phyloP scores from a whole-genome alignment of 164 flowering plant genomes.

The Akebia trifoliata region DNA sequence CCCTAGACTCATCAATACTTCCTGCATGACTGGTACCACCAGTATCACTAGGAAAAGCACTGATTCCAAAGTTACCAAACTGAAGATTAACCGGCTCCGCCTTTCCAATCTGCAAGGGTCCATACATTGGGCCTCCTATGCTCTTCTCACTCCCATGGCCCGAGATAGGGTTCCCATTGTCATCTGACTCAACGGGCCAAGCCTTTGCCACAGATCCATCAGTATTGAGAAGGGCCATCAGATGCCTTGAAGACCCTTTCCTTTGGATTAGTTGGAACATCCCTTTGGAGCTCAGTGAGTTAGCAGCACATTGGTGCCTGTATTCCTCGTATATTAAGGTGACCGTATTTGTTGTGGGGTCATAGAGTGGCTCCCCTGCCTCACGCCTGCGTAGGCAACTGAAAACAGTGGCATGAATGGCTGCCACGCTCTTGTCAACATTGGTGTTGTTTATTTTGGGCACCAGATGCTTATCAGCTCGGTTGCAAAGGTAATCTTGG shows the following conservation, averaged over 20 bases:
- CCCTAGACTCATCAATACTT: slow-evolving; percentile 67
- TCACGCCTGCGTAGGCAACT: slow-evolving; percentile 79
- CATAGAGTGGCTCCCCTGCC: slow-evolving; percentile 74
- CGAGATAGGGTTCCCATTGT: slow-evolving; percentile 35
- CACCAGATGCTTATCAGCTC: slow-evolving; percentile 89
- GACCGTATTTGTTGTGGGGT: slow-evolving; percentile 64
- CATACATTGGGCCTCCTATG: slow-evolving; percentile 55
- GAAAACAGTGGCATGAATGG: slow-evolving; percentile 90
- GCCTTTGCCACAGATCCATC: slow-evolving; percentile 92
- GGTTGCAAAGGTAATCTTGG: slow-evolving; percentile 75
- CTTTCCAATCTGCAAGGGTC: slow-evolving; percentile 59
- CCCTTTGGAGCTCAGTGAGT: slow-evolving; percentile 75
- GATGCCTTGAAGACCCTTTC: slow-evolving; percentile 73
- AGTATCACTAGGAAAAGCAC: slow-evolving; percentile 76
- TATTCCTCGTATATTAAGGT: slow-evolving; percentile 65
- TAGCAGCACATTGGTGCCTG: slow-evolving; percentile 72
- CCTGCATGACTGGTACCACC: slow-evolving; percentile 79
- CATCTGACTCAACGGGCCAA: slow-evolving; percentile 68
- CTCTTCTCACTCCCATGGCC: slow-evolving; percentile 39
- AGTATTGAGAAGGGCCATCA: slow-evolving; percentile 76
- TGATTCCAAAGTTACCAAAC: slow-evolving; percentile 78
- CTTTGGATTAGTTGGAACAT: slow-evolving; percentile 87
- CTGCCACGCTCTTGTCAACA: slow-evolving; percentile 88
- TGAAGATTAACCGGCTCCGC: slow-evolving; percentile 84
- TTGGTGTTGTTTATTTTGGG: slow-evolving; percentile 89